Evolutionary conservation across 2,329 filamentous ascomycete species (phyloP), one percentile per base, ranked within the genome.

Genomic region (Fusarium sulawesiense): DNA sequence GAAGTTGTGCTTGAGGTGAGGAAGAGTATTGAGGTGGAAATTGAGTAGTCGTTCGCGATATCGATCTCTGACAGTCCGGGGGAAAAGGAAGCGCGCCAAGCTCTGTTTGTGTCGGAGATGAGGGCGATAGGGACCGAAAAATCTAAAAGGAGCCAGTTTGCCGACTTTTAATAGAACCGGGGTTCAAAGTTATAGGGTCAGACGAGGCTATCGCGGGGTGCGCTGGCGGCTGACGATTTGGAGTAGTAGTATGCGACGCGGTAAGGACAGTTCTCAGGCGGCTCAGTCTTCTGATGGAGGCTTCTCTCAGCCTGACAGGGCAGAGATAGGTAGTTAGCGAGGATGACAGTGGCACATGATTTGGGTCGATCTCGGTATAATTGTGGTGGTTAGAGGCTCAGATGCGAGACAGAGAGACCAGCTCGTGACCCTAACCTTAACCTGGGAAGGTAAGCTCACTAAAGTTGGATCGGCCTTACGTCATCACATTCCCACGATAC

Each of bases 11-110:
- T 91, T 92, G 74, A 93, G 86, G 53, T 85, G 83, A 14, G 93
- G 92, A 25, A 97, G 80, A 7, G 88, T 92, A 73, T 94, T 89
- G 85, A 93, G 88, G 68, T 89, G 92, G 78, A 97, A 89, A 71
- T 86, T 83, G 73, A 90, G 86, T 56, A 96, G 83, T 66, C 86
- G 88, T 64, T 89, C 87, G 77, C 88, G 89, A 73, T 90, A 90
- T 72, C 85, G 87, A 67, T 87, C 85, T 77, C 87, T 87, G 57
- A 87, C 76, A 66, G 87, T 82, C 71, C 85, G 83, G n/a, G 91
- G 91, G 75, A 94, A 89, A 66, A 94, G 83, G 78, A 89, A 90
- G 73, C 90, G 87, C 51, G 93, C 78, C 68, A 92, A 79, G 68
- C 81, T 85, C 56, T 82, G 80, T 25, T 78, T 81, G 72, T 84